Percentiles rank a stretch among this genome's conserved stretches.
Evolutionary conservation across 306 rosid species (phyloP).

Genomic region (Ziziphus jujuba): DNA sequence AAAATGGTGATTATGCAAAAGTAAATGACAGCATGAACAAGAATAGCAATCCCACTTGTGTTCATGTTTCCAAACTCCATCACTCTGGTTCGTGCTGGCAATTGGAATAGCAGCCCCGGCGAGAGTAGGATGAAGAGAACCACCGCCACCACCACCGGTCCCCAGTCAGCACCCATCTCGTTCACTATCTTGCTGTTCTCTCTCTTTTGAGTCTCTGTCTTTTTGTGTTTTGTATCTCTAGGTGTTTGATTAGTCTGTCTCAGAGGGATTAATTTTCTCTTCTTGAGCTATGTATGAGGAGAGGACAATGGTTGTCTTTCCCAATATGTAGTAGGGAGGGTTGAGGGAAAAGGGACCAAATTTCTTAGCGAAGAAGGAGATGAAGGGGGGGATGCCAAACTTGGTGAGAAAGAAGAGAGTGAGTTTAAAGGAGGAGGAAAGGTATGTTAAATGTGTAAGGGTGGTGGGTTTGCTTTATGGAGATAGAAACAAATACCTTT

Average conservation of each 20-base stretch:
- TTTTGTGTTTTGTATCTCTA: neutral
- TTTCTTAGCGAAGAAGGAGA: slow-evolving; percentile 84
- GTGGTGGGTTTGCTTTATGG: slow-evolving; percentile 63
- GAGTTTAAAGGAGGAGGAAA: slow-evolving; percentile 59
- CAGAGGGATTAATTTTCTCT: neutral
- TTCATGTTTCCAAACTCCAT: slow-evolving; percentile 93
- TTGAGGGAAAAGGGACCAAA: slow-evolving; percentile 5
- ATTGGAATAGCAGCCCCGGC: slow-evolving; percentile 82
- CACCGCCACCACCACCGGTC: slow-evolving; percentile 77
- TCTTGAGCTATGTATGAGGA: neutral
- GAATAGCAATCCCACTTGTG: slow-evolving; percentile 93
- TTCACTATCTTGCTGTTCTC: neutral
- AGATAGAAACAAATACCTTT: slow-evolving; percentile 31
- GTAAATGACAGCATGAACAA: slow-evolving; percentile 81
- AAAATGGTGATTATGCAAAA: slow-evolving; percentile 81
- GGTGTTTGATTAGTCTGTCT: neutral
- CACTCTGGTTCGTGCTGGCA: slow-evolving; percentile 72
- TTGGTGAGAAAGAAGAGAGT: slow-evolving; percentile 54
- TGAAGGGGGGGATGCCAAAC: slow-evolving; percentile 59
- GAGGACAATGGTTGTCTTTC: slow-evolving; percentile 15
- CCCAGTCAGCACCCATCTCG: slow-evolving; percentile 88
- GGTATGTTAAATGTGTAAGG: slow-evolving; percentile 46
- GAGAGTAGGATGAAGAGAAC: slow-evolving; percentile 82
- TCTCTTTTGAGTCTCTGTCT: slow-evolving; percentile 3
- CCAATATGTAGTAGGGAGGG: slow-evolving; percentile 31